A percentile compares a stretch with the other conserved stretches of the same genome.
These are phyloP conservation scores for Amphibolis antarctica DNA, from an alignment of 106 monocot species.

Conservation along the genomic window DNA sequence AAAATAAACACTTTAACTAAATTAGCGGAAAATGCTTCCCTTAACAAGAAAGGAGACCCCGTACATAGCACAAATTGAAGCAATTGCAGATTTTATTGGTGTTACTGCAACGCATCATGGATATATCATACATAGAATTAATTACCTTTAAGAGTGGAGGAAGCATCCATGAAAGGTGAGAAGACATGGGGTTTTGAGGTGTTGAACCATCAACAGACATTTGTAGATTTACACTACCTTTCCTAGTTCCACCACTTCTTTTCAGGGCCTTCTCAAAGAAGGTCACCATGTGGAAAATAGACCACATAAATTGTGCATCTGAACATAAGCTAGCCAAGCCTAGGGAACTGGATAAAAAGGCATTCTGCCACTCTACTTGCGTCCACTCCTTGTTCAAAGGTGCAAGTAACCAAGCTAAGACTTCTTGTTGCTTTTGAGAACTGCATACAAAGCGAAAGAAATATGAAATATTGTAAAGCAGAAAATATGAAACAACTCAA, in stretches of 20 bases:
- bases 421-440: conserved; percentile 86
- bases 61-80: no score
- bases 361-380: conserved; percentile 82
- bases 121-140: not conserved
- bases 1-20: no score
- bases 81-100: not conserved
- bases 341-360: conserved; percentile 64
- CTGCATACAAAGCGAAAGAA: conserved; percentile 21
- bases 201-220: conserved; percentile 18
- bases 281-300: conserved; percentile 73
- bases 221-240: conserved; percentile 29
- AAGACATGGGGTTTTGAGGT: conserved; percentile 62
- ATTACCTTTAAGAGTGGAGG: conserved; percentile 85
- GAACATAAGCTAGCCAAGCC: conserved; percentile 50
- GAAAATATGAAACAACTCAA: not conserved
- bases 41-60: no score
- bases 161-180: conserved; percentile 90
- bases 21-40: no score
- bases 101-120: no score
- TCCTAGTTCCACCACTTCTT: conserved; percentile 85
- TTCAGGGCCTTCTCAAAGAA: conserved; percentile 96
- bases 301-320: conserved; percentile 82
- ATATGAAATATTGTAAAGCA: not conserved
- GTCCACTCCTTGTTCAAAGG: conserved; percentile 83
- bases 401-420: conserved; percentile 85